Evolutionary conservation across 1,284 basidiomycete species (phyloP).

Genomic region (Xerocomus cyaneibrunnescens): DNA sequence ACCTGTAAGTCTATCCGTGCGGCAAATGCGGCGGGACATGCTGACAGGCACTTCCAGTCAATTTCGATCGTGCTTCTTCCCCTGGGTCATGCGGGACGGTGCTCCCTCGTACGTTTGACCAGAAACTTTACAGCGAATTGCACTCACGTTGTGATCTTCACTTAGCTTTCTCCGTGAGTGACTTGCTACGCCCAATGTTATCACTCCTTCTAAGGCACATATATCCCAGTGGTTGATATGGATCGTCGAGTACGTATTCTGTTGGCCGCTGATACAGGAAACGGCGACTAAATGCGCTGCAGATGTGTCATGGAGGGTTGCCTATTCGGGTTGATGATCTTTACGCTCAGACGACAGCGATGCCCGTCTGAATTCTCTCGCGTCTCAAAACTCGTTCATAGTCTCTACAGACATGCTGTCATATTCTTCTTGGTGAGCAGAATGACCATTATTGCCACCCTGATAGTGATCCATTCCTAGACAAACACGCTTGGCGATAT

Average conservation of each 20-base stretch:
- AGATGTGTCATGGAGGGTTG: not conserved
- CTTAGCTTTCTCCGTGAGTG: conserved; percentile 5
- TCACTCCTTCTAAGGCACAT: not conserved
- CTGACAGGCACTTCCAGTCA: not conserved
- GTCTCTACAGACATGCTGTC: not conserved
- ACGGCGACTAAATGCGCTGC: not conserved
- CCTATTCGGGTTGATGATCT: not conserved
- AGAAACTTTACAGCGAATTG: no score
- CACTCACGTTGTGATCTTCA: not conserved
- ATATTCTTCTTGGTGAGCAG: conserved; percentile 3
- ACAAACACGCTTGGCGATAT: not conserved
- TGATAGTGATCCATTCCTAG: not conserved
- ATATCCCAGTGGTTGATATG: conserved; percentile 2
- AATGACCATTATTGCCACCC: no score
- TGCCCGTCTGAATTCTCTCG: not conserved
- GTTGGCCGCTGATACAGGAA: not conserved
- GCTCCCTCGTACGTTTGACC: conserved; percentile 2
- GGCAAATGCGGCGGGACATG: not conserved
- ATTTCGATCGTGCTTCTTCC: no score
- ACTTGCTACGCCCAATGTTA: not conserved
- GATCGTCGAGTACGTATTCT: not conserved
- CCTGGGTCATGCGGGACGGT: not conserved
- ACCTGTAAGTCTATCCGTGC: not conserved
- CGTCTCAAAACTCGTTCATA: not conserved
- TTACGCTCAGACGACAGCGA: not conserved